Conservation (phyloP, 768 basidiomycete species). For the Suillus fuscotomentosus region DNA sequence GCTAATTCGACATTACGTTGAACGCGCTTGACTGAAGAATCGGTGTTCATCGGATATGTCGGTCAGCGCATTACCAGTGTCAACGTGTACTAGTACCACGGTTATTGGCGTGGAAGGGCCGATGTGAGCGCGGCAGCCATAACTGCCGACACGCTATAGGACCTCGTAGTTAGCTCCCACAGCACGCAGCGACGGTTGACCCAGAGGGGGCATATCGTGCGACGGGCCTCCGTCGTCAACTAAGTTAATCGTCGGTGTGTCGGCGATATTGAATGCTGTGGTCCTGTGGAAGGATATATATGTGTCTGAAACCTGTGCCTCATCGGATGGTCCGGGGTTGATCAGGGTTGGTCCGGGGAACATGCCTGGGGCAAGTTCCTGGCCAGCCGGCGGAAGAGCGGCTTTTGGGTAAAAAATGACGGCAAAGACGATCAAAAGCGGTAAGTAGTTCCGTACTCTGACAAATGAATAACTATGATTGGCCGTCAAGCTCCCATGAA, state of each 20-base stretch:
- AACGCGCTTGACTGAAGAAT: background rate
- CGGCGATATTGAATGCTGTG: background rate
- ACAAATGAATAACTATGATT: constrained; percentile 23
- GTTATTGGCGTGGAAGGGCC: background rate
- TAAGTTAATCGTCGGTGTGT: background rate
- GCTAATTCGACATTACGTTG: background rate
- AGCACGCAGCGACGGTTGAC: background rate
- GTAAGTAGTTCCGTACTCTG: constrained; percentile 6
- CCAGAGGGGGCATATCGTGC: background rate
- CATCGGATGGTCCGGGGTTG: background rate
- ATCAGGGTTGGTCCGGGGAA: no score
- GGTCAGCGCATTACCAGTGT: constrained; percentile 3
- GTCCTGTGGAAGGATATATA: background rate
- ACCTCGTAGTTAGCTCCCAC: constrained; percentile 2
- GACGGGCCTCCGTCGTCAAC: constrained; percentile 3
- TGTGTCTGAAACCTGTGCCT: background rate
- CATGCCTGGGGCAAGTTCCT: background rate
- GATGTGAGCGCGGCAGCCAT: constrained; percentile 9
- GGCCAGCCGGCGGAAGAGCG: constrained; percentile 11
- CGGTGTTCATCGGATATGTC: constrained; percentile 5
- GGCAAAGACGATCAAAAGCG: constrained; percentile 6
- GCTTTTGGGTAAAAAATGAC: background rate
- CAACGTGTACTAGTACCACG: background rate
- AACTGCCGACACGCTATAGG: background rate
- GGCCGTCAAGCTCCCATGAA: constrained; percentile 10